phyloP scores from a whole-genome alignment of 495 filamentous ascomycete species.

The Penicillium tannophilum region DNA sequence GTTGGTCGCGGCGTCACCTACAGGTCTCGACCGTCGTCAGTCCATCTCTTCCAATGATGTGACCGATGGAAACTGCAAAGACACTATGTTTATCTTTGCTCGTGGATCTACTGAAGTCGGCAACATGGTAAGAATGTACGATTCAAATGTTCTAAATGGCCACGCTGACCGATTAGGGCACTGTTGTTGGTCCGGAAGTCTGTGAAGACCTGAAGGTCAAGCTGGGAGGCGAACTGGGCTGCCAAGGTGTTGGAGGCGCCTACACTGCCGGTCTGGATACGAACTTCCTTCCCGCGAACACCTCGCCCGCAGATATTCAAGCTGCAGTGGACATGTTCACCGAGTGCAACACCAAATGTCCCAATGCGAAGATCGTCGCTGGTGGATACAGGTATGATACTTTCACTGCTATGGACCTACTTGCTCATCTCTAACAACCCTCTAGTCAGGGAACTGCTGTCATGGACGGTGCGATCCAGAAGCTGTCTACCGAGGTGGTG shows the following conservation, averaged over 20 bases:
- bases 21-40: constrained; percentile 8
- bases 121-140: constrained; percentile 11
- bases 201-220: constrained; percentile 32
- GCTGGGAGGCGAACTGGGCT: constrained; percentile 27
- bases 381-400: constrained; percentile 48
- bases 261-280: constrained; percentile 30
- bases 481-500: constrained; percentile 39
- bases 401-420: not conserved
- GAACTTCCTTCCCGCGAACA: constrained; percentile 29
- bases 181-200: constrained; percentile 40
- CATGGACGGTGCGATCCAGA: constrained; percentile 47
- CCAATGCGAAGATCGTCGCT: constrained; percentile 56
- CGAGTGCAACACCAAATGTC: constrained; percentile 47
- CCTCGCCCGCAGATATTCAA: constrained; percentile 39
- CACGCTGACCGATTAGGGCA: constrained; percentile 28
- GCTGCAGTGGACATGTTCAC: constrained; percentile 38
- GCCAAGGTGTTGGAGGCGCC: constrained; percentile 37
- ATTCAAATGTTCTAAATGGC: not conserved
- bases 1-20: constrained; percentile 5
- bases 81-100: constrained; percentile 54
- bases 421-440: constrained; percentile 7
- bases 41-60: constrained; percentile 11
- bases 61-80: constrained; percentile 33
- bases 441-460: constrained; percentile 57
- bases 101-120: constrained; percentile 44